Evolutionary conservation across 106 monocot species (phyloP), one percentile per base, ranked within the genome.

Genomic region (Dendrobium officinale): DNA sequence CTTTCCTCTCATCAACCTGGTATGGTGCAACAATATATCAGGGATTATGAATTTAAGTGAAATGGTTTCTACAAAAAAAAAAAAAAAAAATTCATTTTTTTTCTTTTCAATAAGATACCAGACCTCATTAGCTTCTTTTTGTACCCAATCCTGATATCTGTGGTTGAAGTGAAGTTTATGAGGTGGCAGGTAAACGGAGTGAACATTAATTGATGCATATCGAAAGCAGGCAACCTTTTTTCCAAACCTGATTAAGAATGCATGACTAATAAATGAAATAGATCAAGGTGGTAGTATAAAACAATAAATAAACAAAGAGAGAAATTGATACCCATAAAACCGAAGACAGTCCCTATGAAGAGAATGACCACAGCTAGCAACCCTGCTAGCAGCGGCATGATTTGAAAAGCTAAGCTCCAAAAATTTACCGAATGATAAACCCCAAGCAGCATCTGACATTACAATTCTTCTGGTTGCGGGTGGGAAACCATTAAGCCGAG

Each of bases 161-260:
- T 82, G 85, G 77, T 80, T 83, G 81, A 99, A 90, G 83, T 91
- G 87, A 84, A 95, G 87, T 82, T 88, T 86, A 42, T 91, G 77
- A 84, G 99, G 93, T 59, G 99, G 99, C 29, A 99, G 80, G 44
- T 82, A 87, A 82, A 93, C 95, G 72, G 91, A 92, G 81, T 93
- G 87, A 81, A 95, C 89, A 81, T 83, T 77, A 77, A 99, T 91
- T 41, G 89, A 80, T 78, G 95, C 90, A 90, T 99, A 99, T 4
- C 95, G 88, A 83, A 99, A 93, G 83, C 95, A 99, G 77, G 95
- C 99, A 75, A 95, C 95, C 94, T 90, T 95, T 80, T 86, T 89
- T 66, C 95, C 99, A 82, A 86, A 91, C 77, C 99, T 99, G 80
- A 9, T 73, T 56, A 54, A 72, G 73, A 78, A 75, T 16, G 78